Conservation (phyloP, 225 moss, liverwort and hornwort species). For the Sphagnum contortum region DNA sequence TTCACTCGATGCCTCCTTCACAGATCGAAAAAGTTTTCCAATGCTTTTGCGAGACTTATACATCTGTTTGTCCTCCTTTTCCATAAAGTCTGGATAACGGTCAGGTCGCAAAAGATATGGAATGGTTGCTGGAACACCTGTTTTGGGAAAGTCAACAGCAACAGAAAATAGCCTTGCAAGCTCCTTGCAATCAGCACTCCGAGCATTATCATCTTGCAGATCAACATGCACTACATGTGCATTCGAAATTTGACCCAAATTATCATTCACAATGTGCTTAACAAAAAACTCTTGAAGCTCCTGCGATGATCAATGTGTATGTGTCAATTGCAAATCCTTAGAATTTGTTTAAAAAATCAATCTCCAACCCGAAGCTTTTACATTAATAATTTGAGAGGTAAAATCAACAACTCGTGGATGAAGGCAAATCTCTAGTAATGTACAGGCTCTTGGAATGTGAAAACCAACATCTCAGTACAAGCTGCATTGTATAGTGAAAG, state of each 20-base stretch:
- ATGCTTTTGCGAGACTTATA: slow-evolving; percentile 46
- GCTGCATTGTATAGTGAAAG: neutral
- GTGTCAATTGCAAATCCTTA: no score
- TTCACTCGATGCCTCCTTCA: slow-evolving; percentile 27
- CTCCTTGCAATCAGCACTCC: slow-evolving; percentile 49
- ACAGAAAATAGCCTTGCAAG: slow-evolving; percentile 56
- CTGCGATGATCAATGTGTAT: slow-evolving; percentile 21
- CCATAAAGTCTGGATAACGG: slow-evolving; percentile 82
- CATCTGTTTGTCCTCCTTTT: slow-evolving; percentile 49
- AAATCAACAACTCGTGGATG: no score
- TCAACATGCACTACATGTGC: slow-evolving; percentile 77
- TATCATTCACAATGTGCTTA: slow-evolving; percentile 60
- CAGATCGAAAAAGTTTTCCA: slow-evolving; percentile 59
- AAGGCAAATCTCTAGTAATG: no score
- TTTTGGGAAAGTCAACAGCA: slow-evolving; percentile 82
- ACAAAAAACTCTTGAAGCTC: slow-evolving; percentile 75
- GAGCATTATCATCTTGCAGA: slow-evolving; percentile 40
- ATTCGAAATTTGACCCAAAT: slow-evolving; percentile 70
- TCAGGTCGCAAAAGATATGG: slow-evolving; percentile 22
- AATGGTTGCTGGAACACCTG: slow-evolving; percentile 62
- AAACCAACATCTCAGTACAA: no score
- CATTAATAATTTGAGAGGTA: no score
- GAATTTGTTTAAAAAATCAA: no score
- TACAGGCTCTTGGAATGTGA: no score
- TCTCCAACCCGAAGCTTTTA: no score